phyloP scores from a whole-genome alignment of 495 filamentous ascomycete genomes.

The Podospora sp. region DNA sequence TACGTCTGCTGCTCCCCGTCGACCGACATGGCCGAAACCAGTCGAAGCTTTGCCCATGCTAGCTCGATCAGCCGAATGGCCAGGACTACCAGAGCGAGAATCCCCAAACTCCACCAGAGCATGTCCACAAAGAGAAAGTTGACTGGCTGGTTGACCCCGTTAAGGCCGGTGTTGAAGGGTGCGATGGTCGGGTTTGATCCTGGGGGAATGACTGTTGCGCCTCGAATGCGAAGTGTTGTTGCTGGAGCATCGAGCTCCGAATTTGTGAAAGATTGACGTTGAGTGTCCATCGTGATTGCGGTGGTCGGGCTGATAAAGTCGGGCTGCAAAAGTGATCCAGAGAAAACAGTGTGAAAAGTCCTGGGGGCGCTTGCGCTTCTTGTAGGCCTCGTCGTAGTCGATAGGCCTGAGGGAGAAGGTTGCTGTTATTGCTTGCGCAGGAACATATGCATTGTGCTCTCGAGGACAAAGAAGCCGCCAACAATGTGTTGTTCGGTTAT shows the following conservation, averaged over 20 bases:
- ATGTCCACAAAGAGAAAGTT: constrained; percentile 52
- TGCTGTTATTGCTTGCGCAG: neutral
- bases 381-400: neutral
- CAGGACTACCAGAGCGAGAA: constrained; percentile 49
- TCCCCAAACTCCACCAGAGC: constrained; percentile 55
- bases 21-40: constrained; percentile 51
- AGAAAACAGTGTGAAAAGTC: neutral
- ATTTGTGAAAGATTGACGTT: constrained; percentile 21
- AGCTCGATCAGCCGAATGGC: constrained; percentile 48
- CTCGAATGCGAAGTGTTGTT: constrained; percentile 4
- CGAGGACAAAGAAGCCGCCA: neutral
- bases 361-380: neutral
- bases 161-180: constrained; percentile 50
- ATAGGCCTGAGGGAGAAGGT: neutral
- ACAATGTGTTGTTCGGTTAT: neutral
- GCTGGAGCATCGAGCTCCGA: constrained; percentile 18
- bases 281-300: constrained; percentile 1
- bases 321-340: neutral
- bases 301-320: neutral
- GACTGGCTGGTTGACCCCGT: constrained; percentile 53
- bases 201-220: constrained; percentile 5
- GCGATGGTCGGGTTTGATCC: constrained; percentile 45
- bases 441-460: neutral
- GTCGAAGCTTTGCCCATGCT: constrained; percentile 48
- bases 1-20: constrained; percentile 48